Conservation (phyloP, 2,329 filamentous ascomycete species). For the Fusarium circinatum region DNA sequence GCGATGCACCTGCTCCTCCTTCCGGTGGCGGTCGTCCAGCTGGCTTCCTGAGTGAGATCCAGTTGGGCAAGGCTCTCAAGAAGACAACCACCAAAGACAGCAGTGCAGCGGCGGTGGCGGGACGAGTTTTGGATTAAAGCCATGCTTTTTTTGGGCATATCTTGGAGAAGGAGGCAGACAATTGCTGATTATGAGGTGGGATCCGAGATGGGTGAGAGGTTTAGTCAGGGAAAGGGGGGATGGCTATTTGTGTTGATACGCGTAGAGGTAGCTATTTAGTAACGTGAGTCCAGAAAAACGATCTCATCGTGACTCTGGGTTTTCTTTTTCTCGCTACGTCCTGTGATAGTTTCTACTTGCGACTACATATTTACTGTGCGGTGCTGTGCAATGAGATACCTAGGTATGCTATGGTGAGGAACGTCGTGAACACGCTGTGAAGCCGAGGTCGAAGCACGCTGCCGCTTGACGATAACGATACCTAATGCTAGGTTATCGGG, state of each 20-base stretch:
- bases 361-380: not conserved
- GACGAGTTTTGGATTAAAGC: slow-evolving; percentile 72
- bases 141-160: slow-evolving; percentile 12
- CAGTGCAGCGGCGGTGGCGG: slow-evolving; percentile 76
- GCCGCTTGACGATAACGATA: slow-evolving; percentile 7
- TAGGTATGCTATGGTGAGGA: slow-evolving; percentile 5
- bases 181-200: slow-evolving; percentile 7
- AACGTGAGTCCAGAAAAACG: slow-evolving; percentile 28
- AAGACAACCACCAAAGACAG: slow-evolving; percentile 93
- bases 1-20: slow-evolving; percentile 56
- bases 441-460: slow-evolving; percentile 3
- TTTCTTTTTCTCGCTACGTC: slow-evolving; percentile 19
- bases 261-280: slow-evolving; percentile 18
- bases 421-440: slow-evolving; percentile 7
- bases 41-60: slow-evolving; percentile 83
- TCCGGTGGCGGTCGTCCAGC: slow-evolving; percentile 62
- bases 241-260: slow-evolving; percentile 7
- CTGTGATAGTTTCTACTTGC: slow-evolving; percentile 12
- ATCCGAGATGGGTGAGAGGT: slow-evolving; percentile 10
- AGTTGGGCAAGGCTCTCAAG: slow-evolving; percentile 79
- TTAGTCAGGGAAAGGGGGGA: slow-evolving; percentile 1
- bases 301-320: slow-evolving; percentile 9
- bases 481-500: not conserved
- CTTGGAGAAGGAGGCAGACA: not conserved
- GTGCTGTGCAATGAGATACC: not conserved